Evolutionary conservation across 2,329 filamentous ascomycete genomes (phyloP).

Genomic region (Botrytis paeoniae): DNA sequence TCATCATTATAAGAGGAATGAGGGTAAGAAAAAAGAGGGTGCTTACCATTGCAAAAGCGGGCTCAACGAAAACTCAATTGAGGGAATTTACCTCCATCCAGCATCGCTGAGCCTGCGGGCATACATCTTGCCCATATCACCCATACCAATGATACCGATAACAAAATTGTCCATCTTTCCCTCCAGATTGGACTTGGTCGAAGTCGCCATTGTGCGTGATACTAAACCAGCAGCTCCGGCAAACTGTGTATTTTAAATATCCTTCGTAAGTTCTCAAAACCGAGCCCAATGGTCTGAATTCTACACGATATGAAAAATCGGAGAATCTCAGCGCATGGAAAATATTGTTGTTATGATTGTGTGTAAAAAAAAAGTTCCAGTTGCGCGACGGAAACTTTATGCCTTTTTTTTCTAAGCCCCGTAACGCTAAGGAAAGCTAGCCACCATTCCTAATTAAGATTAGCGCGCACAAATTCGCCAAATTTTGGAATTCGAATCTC

Average conservation of each 20-base stretch:
- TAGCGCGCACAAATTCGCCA: slow-evolving; percentile 22
- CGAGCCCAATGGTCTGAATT: not conserved
- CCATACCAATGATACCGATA: slow-evolving; percentile 97
- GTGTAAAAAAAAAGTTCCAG: not conserved
- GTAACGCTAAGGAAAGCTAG: slow-evolving; percentile 11
- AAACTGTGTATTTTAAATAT: not conserved
- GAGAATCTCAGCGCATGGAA: not conserved
- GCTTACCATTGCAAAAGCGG: slow-evolving; percentile 32
- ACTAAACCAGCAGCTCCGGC: not conserved
- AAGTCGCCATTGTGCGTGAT: slow-evolving; percentile 10
- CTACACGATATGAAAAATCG: not conserved
- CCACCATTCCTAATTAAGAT: slow-evolving; percentile 33
- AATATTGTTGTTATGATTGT: slow-evolving; percentile 15
- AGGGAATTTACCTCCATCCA: slow-evolving; percentile 82
- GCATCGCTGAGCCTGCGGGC: slow-evolving; percentile 81
- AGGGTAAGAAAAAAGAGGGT: slow-evolving; percentile 34
- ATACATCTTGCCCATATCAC: slow-evolving; percentile 99
- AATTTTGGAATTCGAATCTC: slow-evolving; percentile 16
- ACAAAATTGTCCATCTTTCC: slow-evolving; percentile 53
- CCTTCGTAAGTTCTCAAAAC: not conserved
- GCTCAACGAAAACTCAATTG: slow-evolving; percentile 38
- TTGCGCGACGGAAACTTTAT: slow-evolving; percentile 18
- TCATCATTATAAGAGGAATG: slow-evolving; percentile 69
- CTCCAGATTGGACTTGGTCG: slow-evolving; percentile 18
- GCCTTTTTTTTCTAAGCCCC: slow-evolving; percentile 14